A percentile compares a stretch with the other conserved stretches of the same genome.
Conservation (phyloP, 2,329 filamentous ascomycete genomes). For the Dothistroma pini region DNA sequence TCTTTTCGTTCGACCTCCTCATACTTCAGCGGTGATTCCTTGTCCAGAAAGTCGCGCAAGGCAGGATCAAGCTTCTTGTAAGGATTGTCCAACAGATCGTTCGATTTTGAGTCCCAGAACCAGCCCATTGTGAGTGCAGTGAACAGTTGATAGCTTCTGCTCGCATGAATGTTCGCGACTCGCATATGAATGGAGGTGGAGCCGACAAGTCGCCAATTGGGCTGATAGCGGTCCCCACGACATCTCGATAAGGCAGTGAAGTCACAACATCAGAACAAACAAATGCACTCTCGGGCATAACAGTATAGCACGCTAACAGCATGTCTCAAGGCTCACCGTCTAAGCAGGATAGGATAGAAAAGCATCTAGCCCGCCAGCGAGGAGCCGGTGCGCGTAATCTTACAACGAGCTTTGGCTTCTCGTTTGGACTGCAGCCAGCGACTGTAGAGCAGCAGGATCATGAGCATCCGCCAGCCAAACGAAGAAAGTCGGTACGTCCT, state of each 20-base stretch:
- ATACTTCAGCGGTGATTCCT: constrained; percentile 75
- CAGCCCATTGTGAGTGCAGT: constrained; percentile 54
- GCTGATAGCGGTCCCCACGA: neutral
- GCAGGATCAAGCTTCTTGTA: constrained; percentile 75
- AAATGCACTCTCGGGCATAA: neutral
- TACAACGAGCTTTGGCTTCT: constrained; percentile 31
- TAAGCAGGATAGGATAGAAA: constrained; percentile 30
- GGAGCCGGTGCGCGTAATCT: constrained; percentile 31
- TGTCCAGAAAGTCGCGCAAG: constrained; percentile 77
- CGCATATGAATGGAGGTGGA: neutral
- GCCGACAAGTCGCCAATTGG: neutral
- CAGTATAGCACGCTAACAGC: constrained; percentile 13
- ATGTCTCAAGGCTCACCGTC: constrained; percentile 30
- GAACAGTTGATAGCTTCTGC: constrained; percentile 13
- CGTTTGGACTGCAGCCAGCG: constrained; percentile 19
- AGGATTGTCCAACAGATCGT: constrained; percentile 56
- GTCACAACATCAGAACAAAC: neutral
- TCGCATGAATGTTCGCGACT: neutral
- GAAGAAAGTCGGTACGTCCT: constrained; percentile 16
- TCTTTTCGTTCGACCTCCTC: constrained; percentile 21
- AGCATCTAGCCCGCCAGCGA: constrained; percentile 34
- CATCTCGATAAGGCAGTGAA: neutral
- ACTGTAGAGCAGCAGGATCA: constrained; percentile 2
- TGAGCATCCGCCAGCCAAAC: constrained; percentile 24
- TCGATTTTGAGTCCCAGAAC: constrained; percentile 53